These are phyloP conservation scores for Diplodia seriata DNA, from an alignment of 2,329 filamentous ascomycete species.

Conservation along the genomic window DNA sequence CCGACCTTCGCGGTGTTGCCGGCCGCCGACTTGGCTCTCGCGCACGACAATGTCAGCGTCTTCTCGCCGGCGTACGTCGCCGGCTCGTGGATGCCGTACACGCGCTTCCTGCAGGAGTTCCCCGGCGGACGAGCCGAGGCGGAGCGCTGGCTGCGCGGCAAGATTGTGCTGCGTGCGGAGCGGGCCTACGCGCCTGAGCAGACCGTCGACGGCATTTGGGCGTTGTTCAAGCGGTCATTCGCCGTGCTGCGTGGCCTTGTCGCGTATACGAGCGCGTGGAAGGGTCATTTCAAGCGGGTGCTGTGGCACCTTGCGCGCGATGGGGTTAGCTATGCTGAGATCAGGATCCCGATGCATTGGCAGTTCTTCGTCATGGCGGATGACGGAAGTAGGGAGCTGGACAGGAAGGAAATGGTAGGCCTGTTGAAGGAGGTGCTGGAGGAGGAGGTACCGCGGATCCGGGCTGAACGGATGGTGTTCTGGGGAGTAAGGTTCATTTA, in stretches of 20 bases:
- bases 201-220: slow-evolving; percentile 55
- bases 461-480: slow-evolving; percentile 44
- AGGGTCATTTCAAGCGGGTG: slow-evolving; percentile 64
- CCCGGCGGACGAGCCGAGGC: slow-evolving; percentile 21
- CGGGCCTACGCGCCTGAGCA: slow-evolving; percentile 60
- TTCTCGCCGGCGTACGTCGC: neutral
- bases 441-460: slow-evolving; percentile 54
- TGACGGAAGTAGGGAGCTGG: slow-evolving; percentile 60
- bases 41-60: neutral
- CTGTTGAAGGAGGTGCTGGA: slow-evolving; percentile 63
- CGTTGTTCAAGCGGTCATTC: slow-evolving; percentile 70
- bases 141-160: slow-evolving; percentile 65
- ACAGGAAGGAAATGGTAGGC: slow-evolving; percentile 65
- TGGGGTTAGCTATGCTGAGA: slow-evolving; percentile 73
- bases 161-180: slow-evolving; percentile 67
- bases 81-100: slow-evolving; percentile 22
- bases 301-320: slow-evolving; percentile 69
- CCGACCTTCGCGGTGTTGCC: slow-evolving; percentile 8
- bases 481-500: slow-evolving; percentile 74
- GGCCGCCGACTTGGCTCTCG: neutral
- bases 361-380: slow-evolving; percentile 67
- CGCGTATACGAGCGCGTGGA: slow-evolving; percentile 69
- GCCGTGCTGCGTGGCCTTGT: slow-evolving; percentile 73
- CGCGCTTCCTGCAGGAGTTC: neutral
- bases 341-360: slow-evolving; percentile 71